Evolutionary conservation across 495 filamentous ascomycete genomes (phyloP), one percentile per base, ranked within the genome.

Genomic region (Clohesyomyces aquaticus): DNA sequence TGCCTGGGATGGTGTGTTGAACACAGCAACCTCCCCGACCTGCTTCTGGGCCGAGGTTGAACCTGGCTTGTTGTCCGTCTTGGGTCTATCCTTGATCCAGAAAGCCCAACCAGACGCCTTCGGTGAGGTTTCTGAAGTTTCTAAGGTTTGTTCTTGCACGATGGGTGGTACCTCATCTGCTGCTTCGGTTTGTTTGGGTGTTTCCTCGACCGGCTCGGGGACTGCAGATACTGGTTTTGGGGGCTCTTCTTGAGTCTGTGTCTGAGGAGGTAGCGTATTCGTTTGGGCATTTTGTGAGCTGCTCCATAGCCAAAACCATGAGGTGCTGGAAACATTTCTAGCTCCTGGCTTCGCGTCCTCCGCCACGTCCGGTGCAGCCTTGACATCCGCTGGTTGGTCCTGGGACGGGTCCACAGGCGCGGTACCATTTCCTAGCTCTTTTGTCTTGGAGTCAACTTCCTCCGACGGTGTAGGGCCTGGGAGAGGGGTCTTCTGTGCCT

Each of bases 61-160:
- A 25, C 72, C 69, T 1, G 79, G 55, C 54, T 70, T 77, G 21
- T 73, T 65, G 9, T 73, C 59, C 14, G 65, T 63, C 28, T 79
- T 74, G 11, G 83, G 68, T 19, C 80, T 74, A 18, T 90, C 89
- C 56, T 82, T 85, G 6, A 88, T 91, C 89, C 89, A 95, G 65
- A 95, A 95, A 0, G 87, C 90, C 91, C 91, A 95, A 1, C 87
- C 89, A 6, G 89, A 89, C 19, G 87, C 81, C 61, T 80, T 84
- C 12, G 68, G 55, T 27, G 64, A 22, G 35, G 4, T 14, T 27
- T 19, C 26, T 69, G 61, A 18, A 76, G 75, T 35, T 25, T n/a
- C n/a, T 1, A 57, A 8, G 4, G 25, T 47, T 4, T 29, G 42
- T 21, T 21, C 26, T n/a, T 19, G 10, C 4, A 12, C n/a, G 6